Base-by-base conservation (phyloP, 2,329 filamentous ascomycete genomes). In the Ceratocystis smalleyi region DNA sequence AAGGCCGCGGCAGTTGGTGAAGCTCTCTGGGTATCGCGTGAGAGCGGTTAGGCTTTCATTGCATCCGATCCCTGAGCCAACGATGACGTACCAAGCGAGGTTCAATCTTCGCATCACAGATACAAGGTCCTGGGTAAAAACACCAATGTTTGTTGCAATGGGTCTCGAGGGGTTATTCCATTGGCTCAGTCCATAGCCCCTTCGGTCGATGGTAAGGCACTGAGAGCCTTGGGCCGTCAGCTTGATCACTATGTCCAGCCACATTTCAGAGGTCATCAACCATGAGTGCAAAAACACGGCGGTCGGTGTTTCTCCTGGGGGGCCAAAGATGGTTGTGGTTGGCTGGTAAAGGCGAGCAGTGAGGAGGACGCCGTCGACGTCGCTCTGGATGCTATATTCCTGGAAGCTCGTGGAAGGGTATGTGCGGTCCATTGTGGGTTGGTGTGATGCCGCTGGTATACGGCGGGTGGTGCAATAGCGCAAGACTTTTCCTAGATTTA, bases 51-150 rank as follows among this genome's bases (percentile, higher is more conserved):
- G 51, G 19, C 62, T 60, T 27, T 64, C 62, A 27, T 64, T 64
- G 40, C 62, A 64, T 43, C 62, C 62, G 62, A 64, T 64, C 6
- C 62, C 62, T 5, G 62, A 64, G 62, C 62, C 40, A 15, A 59
- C 62, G 12, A 64, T 27, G 3, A 64, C 54, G 22, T 47, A 64
- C 40, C 55, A 43, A 27, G n/a, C 24, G 17, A 64, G 62, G 24
- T 59, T 43, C 40, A 64, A 12, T 17, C 27, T n/a, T 15, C 15
- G 22, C 27, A 62, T 19, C 5, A 62, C 30, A 12, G 19, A 24
- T 5, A 22, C 27, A 32, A 62, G 45, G 19, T 62, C 60, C 27
- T 35, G 60, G n/a, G 27, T 17, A 19, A 51, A 62, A 12, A 57
- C 54, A 35, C 27, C 27, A 1, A 57, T 57, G 54, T 22, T 57